Evolutionary conservation across 2,329 filamentous ascomycete genomes (phyloP), one percentile per base, ranked within the genome.

Genomic region (Didymella pomorum): DNA sequence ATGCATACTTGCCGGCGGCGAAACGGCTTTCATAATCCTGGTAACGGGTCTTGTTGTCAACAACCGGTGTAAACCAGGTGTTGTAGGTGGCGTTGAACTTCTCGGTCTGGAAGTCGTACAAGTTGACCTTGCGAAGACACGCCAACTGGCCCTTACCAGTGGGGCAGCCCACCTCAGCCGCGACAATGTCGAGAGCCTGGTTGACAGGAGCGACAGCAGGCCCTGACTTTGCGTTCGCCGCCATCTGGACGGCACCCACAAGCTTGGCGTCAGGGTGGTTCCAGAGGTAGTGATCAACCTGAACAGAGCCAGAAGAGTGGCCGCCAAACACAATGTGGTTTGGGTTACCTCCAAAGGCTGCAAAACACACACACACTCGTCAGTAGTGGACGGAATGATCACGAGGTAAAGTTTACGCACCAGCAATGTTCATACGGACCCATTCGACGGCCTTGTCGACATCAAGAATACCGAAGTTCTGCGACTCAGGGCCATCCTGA

Each of bases 241-340:
- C 63, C 66, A 70, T 68, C 49, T 70, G 61, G 31, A 70, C 66
- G 14, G 66, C 66, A 21, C 64, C 67, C 4, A 48, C 62, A 25
- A 70, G 60, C 56, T 52, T 60, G 1, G 67, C 64, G 10, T 70
- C 54, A 11, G 67, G 66, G 31, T 70, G 64, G 43, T 69, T 70
- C 66, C 67, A 70, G 9, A 70, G 59, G 42, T 70, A 70, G 20
- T 70, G 63, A 21, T 70, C 67, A 2, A 70, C 66, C 37, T 67
- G 64, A 11, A 70, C 67, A 21, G 69, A 64, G 18, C 69, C 69
- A n/a, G 67, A 68, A 0, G 67, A 70, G 37, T 71, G 68, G 2
- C 79, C 79, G 10, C 78, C 79, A n/a, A 80, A 79, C 29, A 80
- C 77, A 6, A 80, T 72, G 48, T 76, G 78, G 20, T 79, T 60